Conservation (phyloP, 1,139 yeast species). For the Pichia sp. region DNA sequence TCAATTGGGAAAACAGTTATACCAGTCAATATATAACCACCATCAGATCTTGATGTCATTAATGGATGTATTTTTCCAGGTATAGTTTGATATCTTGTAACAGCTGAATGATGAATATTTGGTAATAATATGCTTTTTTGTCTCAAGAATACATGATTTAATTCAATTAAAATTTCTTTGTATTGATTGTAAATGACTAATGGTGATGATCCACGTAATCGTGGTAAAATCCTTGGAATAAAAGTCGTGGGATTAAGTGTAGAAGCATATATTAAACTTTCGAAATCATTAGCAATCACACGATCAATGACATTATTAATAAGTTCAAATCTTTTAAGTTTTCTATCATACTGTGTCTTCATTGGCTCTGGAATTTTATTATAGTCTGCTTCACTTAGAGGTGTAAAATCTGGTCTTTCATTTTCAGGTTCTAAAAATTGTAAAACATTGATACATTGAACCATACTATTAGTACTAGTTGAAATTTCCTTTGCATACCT, state of each 20-base stretch:
- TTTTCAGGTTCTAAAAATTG: slow-evolving; percentile 73
- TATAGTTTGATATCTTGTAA: slow-evolving; percentile 82
- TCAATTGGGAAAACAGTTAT: slow-evolving; percentile 72
- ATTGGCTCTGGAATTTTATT: slow-evolving; percentile 52
- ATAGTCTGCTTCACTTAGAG: slow-evolving; percentile 46
- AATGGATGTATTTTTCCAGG: slow-evolving; percentile 92
- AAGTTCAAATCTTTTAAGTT: slow-evolving; percentile 52
- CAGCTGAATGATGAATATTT: slow-evolving; percentile 72
- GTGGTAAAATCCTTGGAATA: slow-evolving; percentile 54
- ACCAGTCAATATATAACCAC: slow-evolving; percentile 82
- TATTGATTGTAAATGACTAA: slow-evolving; percentile 73
- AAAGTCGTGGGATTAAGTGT: slow-evolving; percentile 65
- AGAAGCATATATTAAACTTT: slow-evolving; percentile 69
- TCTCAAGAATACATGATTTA: slow-evolving; percentile 58
- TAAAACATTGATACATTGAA: slow-evolving; percentile 68
- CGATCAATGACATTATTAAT: slow-evolving; percentile 48
- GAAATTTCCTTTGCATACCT: slow-evolving; percentile 52
- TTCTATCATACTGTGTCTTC: slow-evolving; percentile 61
- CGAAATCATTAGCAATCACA: slow-evolving; percentile 53
- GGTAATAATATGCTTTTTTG: slow-evolving; percentile 79
- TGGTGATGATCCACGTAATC: slow-evolving; percentile 83
- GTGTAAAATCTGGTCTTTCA: slow-evolving; percentile 49
- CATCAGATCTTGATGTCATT: slow-evolving; percentile 91
- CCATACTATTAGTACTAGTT: slow-evolving; percentile 43
- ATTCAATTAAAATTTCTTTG: slow-evolving; percentile 70